Percentiles rank a stretch among this genome's conserved stretches.
Evolutionary conservation across 768 basidiomycete genomes (phyloP).

Genomic region (Leccinum ochraceum): DNA sequence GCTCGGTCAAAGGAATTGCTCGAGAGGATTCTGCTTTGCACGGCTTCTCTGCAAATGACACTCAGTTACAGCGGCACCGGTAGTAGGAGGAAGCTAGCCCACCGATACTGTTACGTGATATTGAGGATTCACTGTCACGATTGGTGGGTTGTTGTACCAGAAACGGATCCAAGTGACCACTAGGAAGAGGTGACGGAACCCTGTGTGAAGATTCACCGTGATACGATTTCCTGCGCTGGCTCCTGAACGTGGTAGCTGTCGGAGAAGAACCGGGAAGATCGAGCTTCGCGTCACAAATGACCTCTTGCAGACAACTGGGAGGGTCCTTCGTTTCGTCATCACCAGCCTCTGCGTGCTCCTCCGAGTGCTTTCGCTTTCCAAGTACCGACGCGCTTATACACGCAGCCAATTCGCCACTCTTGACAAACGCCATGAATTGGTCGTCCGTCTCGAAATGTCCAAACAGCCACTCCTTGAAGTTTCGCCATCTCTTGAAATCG

Average conservation of each 20-base stretch:
- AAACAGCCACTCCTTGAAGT: conserved; percentile 46
- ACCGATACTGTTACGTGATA: conserved; percentile 11
- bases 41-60: conserved; percentile 10
- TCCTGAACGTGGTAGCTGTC: background rate
- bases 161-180: conserved; percentile 14
- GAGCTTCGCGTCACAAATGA: background rate
- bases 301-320: conserved; percentile 3
- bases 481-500: conserved; percentile 56
- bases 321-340: conserved; percentile 9
- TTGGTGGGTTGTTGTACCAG: background rate
- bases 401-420: conserved; percentile 31
- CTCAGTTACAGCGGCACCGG: background rate
- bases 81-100: conserved; percentile 1
- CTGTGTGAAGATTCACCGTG: conserved; percentile 15
- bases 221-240: conserved; percentile 20
- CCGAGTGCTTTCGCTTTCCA: conserved; percentile 31
- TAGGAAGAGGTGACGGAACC: conserved; percentile 5
- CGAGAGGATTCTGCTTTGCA: conserved; percentile 15
- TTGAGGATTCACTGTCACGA: background rate
- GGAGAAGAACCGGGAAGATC: conserved; percentile 4
- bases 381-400: conserved; percentile 22
- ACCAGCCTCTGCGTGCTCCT: conserved; percentile 11
- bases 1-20: conserved; percentile 17
- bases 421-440: conserved; percentile 29
- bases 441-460: conserved; percentile 33